These are phyloP conservation scores for Fusarium beomiforme DNA, from an alignment of 2,329 filamentous ascomycete species.

Conservation along the genomic window DNA sequence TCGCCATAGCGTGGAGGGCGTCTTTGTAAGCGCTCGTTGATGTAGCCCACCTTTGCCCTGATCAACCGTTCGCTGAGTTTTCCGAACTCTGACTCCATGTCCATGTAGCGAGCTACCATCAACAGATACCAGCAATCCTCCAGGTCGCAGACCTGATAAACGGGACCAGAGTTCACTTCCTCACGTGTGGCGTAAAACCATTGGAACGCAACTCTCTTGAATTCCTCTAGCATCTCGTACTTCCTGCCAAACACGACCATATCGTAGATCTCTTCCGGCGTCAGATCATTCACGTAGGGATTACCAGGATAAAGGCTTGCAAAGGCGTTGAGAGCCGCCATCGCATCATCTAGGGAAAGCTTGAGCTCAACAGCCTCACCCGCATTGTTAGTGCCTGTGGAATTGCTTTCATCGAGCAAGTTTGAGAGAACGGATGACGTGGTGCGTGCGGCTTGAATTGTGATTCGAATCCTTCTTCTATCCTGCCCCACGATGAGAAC, in stretches of 20 bases:
- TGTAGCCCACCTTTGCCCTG: not conserved
- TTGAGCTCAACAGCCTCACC: not conserved
- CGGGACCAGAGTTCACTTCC: not conserved
- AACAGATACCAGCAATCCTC: not conserved
- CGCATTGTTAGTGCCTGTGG: not conserved
- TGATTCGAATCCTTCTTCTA: not conserved
- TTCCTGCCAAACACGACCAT: not conserved
- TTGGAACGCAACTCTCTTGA: not conserved
- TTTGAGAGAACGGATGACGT: not conserved
- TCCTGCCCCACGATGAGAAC: not conserved
- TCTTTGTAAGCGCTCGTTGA: not conserved
- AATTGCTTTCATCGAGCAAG: not conserved
- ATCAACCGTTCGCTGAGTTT: not conserved
- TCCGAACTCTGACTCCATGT: no score
- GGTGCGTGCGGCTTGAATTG: not conserved
- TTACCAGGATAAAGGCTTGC: not conserved
- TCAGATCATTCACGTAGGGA: not conserved
- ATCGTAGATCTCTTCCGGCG: not conserved
- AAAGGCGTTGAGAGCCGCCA: not conserved
- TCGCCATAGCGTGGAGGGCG: no score
- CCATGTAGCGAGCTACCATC: not conserved
- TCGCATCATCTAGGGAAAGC: not conserved
- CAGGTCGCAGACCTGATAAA: not conserved
- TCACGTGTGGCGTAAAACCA: not conserved
- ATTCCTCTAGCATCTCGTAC: not conserved